Evolutionary conservation across 225 moss, liverwort and hornwort genomes (phyloP).

Genomic region (Anthoceros angustus): DNA sequence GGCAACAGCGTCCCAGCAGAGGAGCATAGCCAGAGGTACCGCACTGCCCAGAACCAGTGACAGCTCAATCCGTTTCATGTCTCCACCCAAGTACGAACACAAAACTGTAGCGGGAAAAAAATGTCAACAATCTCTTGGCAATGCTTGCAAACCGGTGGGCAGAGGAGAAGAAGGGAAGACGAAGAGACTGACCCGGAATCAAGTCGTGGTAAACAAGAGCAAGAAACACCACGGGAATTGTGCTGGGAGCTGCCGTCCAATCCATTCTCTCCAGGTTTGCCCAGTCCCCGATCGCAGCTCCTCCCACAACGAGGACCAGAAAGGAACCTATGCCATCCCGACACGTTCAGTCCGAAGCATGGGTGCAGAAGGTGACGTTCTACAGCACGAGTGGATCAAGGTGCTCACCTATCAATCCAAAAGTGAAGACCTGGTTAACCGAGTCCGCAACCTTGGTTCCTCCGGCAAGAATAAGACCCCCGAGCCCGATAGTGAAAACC

Average conservation of each 20-base stretch:
- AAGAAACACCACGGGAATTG: constrained; percentile 36
- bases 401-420: constrained; percentile 22
- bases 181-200: constrained; percentile 26
- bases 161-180: background rate
- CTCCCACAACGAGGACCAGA: constrained; percentile 33
- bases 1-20: constrained; percentile 47
- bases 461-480: constrained; percentile 25
- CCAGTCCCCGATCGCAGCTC: constrained; percentile 34
- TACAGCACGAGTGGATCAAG: background rate
- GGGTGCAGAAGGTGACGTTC: too few relatives aligned
- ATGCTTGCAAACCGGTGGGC: background rate
- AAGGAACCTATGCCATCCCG: constrained; percentile 25
- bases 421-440: constrained; percentile 42
- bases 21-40: constrained; percentile 40
- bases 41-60: constrained; percentile 36
- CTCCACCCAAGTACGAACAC: constrained; percentile 44
- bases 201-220: constrained; percentile 56
- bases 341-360: background rate
- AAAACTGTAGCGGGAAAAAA: constrained; percentile 20
- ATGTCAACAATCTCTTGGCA: background rate
- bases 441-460: constrained; percentile 24
- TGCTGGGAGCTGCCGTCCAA: constrained; percentile 34
- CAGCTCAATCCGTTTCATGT: constrained; percentile 36
- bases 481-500: constrained; percentile 24
- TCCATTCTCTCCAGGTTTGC: constrained; percentile 28